phyloP scores from a whole-genome alignment of 306 rosid genomes.

The Inga laurina region DNA sequence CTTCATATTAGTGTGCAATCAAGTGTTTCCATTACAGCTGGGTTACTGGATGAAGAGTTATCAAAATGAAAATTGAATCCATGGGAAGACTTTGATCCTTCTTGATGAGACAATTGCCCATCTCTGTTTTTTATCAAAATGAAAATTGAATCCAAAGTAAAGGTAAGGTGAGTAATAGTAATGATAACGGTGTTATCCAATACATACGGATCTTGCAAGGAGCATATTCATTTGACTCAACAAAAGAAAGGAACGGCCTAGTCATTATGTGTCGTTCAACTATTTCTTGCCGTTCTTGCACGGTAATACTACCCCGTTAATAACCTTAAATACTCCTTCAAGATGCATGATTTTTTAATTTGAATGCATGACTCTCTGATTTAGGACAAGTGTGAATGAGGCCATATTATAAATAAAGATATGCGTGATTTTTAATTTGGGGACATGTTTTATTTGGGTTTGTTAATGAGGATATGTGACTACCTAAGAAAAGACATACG shows the following conservation, averaged over 20 bases:
- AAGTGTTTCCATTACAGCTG: constrained; percentile 41
- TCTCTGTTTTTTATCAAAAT: not conserved
- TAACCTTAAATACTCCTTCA: not conserved
- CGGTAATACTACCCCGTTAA: not conserved
- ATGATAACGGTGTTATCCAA: not conserved
- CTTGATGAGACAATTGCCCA: not conserved
- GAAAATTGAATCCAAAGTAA: not conserved
- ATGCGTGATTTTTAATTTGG: too few relatives aligned
- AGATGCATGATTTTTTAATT: not conserved
- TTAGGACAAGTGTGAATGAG: not conserved
- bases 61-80: not conserved
- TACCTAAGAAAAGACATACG: too few relatives aligned
- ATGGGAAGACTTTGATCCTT: constrained; percentile 29
- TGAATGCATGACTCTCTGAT: not conserved
- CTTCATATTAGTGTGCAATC: constrained; percentile 57
- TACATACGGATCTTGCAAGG: constrained; percentile 17
- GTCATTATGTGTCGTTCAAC: constrained; percentile 32
- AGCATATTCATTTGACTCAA: constrained; percentile 11
- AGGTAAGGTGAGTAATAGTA: not conserved
- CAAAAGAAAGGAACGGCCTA: not conserved
- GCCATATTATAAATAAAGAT: too few relatives aligned
- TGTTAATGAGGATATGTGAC: too few relatives aligned
- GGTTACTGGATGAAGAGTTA: not conserved
- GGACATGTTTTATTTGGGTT: too few relatives aligned
- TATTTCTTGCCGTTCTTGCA: not conserved